Percentiles rank a stretch among this genome's conserved stretches.
Evolutionary conservation across 352 stramenopile genomes (phyloP).

Genomic region (Aphanomyces astaci): DNA sequence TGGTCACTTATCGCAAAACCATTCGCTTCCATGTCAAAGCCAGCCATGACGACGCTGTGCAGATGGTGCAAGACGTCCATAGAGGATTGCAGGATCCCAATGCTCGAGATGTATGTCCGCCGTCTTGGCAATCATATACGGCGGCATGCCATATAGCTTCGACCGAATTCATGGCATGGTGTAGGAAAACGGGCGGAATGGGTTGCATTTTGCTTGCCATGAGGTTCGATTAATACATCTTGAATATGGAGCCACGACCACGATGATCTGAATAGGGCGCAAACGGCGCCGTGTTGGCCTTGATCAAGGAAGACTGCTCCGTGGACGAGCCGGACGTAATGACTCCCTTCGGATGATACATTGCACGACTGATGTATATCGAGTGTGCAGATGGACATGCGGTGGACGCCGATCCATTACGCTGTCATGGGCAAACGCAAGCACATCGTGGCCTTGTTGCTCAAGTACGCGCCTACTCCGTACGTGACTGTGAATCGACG

Average conservation of each 20-base stretch:
- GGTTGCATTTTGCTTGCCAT: conserved; percentile 64
- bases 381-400: conserved; percentile 49
- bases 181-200: conserved; percentile 68
- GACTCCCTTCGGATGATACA: neutral
- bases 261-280: conserved; percentile 33
- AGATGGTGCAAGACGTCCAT: conserved; percentile 50
- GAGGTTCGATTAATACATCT: conserved; percentile 40
- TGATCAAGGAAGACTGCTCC: conserved; percentile 63
- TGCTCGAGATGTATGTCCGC: conserved; percentile 46
- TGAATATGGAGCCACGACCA: neutral
- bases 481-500: conserved; percentile 76
- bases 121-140: no score
- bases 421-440: conserved; percentile 68
- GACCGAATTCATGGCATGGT: no score
- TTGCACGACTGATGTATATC: neutral
- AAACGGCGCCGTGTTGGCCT: conserved; percentile 39
- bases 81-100: conserved; percentile 62
- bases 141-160: neutral
- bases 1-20: conserved; percentile 56
- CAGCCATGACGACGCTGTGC: conserved; percentile 67
- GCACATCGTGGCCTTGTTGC: conserved; percentile 37
- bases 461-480: conserved; percentile 63
- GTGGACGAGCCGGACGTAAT: conserved; percentile 67
- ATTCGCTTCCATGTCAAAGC: conserved; percentile 73
- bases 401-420: conserved; percentile 72